phyloP scores from a whole-genome alignment of 495 filamentous ascomycete genomes.

The Penicillium maclennaniae region DNA sequence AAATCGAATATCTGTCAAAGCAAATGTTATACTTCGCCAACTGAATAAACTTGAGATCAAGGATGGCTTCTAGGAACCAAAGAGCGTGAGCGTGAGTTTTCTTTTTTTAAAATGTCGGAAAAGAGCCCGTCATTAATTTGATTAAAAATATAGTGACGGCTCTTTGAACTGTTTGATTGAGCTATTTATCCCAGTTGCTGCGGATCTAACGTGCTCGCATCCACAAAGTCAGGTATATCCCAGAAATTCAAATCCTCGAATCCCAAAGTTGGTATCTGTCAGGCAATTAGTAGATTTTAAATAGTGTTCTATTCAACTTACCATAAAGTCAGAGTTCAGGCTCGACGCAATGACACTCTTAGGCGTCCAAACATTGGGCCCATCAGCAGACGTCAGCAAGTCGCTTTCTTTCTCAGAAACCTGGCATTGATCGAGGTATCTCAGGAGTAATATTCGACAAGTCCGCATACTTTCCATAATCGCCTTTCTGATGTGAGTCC shows the following conservation, averaged over 20 bases:
- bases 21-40: too few relatives aligned
- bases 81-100: too few relatives aligned
- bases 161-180: too few relatives aligned
- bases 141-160: too few relatives aligned
- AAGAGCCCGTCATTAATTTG: too few relatives aligned
- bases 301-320: background rate
- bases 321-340: conserved; percentile 14
- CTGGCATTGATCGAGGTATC: conserved; percentile 6
- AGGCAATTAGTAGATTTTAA: background rate
- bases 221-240: conserved; percentile 7
- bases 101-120: too few relatives aligned
- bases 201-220: background rate
- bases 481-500: conserved; percentile 7
- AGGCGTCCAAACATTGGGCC: conserved; percentile 12
- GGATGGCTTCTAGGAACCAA: too few relatives aligned
- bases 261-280: conserved; percentile 11
- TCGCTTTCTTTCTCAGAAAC: background rate
- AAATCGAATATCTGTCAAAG: too few relatives aligned
- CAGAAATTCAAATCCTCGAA: conserved; percentile 15
- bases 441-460: conserved; percentile 9
- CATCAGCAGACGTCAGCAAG: background rate
- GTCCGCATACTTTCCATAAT: conserved; percentile 11
- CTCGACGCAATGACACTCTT: conserved; percentile 15
- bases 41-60: too few relatives aligned
- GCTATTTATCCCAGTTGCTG: too few relatives aligned